Percentiles rank a stretch among this genome's conserved stretches.
These are phyloP conservation scores for Puccinia coronata DNA, from an alignment of 1,284 basidiomycete genomes.

Conservation along the genomic window DNA sequence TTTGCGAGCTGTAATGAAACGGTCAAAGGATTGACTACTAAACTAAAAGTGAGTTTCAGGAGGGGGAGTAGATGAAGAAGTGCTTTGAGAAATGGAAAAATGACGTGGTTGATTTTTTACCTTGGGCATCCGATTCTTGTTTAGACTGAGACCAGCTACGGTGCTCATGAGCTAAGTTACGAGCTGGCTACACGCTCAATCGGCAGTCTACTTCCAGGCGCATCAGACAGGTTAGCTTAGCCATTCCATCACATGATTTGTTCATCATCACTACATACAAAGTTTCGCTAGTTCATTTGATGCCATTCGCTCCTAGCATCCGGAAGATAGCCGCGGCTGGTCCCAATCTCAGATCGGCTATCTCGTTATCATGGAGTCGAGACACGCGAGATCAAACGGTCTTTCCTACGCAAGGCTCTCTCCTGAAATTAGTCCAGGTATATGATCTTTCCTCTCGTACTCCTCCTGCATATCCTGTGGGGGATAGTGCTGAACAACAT, in stretches of 20 bases:
- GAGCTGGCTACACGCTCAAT: conserved; percentile 77
- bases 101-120: neutral
- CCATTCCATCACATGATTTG: neutral
- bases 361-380: conserved; percentile 74
- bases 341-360: conserved; percentile 75
- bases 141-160: conserved; percentile 60
- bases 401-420: conserved; percentile 67
- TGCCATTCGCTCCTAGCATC: conserved; percentile 64
- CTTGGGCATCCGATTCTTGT: conserved; percentile 59
- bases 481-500: neutral
- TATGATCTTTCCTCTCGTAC: neutral
- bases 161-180: conserved; percentile 76
- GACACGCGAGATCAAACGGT: conserved; percentile 78
- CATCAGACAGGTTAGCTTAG: conserved; percentile 71
- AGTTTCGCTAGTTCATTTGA: neutral
- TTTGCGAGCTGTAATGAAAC: conserved; percentile 73
- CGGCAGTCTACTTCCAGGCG: conserved; percentile 69
- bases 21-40: conserved; percentile 68
- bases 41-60: conserved; percentile 66
- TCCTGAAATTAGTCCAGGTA: conserved; percentile 36
- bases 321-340: conserved; percentile 71
- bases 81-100: too few species aligned
- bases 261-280: neutral
- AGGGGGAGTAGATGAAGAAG: neutral
- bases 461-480: neutral